Base-by-base conservation (phyloP, 192 early-diverging fungal species). In the Umbelopsis vinacea region DNA sequence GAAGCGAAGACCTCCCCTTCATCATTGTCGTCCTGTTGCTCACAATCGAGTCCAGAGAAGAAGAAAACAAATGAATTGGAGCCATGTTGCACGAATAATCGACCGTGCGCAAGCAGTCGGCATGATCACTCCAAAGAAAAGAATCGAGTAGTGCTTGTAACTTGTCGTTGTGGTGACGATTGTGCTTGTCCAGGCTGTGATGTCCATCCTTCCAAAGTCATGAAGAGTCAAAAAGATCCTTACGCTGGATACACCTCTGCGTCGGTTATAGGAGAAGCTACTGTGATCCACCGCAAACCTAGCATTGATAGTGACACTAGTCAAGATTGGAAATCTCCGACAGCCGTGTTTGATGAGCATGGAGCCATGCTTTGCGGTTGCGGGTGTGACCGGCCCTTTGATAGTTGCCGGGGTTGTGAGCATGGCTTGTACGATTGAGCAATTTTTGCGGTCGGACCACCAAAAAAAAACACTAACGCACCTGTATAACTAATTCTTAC, bases 321-420 rank as follows among this genome's bases (percentile, higher is more conserved):
- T 38, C 11, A 48, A 45, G 68, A 33, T 15, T 19, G 43, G n/a
- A 66, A 68, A 47, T 33, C 33, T 22, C 74, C 74, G 14, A 66
- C 57, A 2, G 54, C 69, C 22, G 40, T 76, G 40, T 71, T 87
- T 17, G 82, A 86, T 68, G 74, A 69, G 0, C 85, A 89, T 73
- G 87, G 87, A 1, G 84, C 82, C 11, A 71, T 83, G 69, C 72
- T 81, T 7, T 89, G 88, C 69, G 84, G 81, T 66, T 89, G 88
- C 69, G 88, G 88, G 2, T 89, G 88, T 79, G 67, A 77, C 48
- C 82, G 86, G 54, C 78, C 81, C 6, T 83, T 84, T 71, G 75
- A 77, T 50, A 82, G 83, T 19, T 89, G 88, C 71, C 69, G 53
- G 38, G 79, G 83, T 74, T 89, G 88, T 66, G 21, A 26, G 22